phyloP scores from a whole-genome alignment of 2,329 filamentous ascomycete species.

The Epichloe coenophiala region DNA sequence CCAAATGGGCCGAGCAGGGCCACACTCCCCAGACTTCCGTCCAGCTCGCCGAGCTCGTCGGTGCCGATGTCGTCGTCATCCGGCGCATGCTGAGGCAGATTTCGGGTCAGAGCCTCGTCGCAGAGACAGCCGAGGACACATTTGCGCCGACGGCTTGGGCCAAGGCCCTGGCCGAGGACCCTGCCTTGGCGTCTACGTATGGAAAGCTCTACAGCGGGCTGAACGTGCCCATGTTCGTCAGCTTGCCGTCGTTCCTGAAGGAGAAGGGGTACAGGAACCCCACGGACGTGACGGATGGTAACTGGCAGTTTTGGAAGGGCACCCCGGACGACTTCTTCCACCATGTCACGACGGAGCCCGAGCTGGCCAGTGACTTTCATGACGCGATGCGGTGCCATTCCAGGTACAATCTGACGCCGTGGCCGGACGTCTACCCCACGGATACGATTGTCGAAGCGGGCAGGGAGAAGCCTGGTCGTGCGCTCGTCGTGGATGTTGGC shows the following conservation, averaged over 20 bases:
- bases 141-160: constrained; percentile 22
- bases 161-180: constrained; percentile 15
- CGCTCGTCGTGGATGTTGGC: constrained; percentile 22
- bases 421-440: constrained; percentile 22
- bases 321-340: constrained; percentile 17
- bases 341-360: constrained; percentile 16
- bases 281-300: constrained; percentile 17
- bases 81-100: constrained; percentile 23
- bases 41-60: constrained; percentile 20
- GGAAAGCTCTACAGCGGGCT: constrained; percentile 20
- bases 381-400: constrained; percentile 25
- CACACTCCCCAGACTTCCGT: constrained; percentile 15
- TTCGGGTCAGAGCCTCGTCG: constrained; percentile 21
- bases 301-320: constrained; percentile 19
- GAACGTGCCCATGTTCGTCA: constrained; percentile 17
- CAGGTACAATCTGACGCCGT: constrained; percentile 22
- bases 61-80: constrained; percentile 19
- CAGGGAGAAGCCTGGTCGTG: constrained; percentile 14
- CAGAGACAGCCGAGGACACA: constrained; percentile 20
- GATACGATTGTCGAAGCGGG: constrained; percentile 12
- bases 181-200: constrained; percentile 17
- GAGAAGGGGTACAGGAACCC: constrained; percentile 21
- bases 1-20: constrained; percentile 20
- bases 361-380: constrained; percentile 18
- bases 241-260: constrained; percentile 19